Conservation (phyloP, 1,284 basidiomycete genomes). For the Cystobasidium sp. region DNA sequence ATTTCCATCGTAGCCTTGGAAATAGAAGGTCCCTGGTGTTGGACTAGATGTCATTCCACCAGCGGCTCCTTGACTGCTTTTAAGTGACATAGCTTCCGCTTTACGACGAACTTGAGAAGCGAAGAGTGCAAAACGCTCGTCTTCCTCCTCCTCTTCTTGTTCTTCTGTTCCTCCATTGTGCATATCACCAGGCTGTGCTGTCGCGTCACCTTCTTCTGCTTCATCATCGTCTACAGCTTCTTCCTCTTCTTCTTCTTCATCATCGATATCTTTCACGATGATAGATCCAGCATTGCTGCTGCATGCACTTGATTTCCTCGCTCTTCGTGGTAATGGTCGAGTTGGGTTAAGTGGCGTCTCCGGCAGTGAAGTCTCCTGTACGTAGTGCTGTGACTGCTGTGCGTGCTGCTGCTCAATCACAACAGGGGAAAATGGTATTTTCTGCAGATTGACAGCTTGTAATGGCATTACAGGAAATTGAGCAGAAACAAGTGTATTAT, state of each 20-base stretch:
- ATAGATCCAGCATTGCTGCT: slow-evolving; percentile 20
- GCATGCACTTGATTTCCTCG: slow-evolving; percentile 5
- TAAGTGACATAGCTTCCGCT: slow-evolving; percentile 16
- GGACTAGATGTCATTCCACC: not conserved
- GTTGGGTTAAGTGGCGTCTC: not conserved
- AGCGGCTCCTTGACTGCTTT: slow-evolving; percentile 2
- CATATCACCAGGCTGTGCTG: not conserved
- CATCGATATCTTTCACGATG: not conserved
- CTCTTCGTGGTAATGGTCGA: slow-evolving; percentile 8
- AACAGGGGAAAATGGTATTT: not conserved
- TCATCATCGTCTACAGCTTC: not conserved
- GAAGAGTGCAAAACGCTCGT: slow-evolving; percentile 18
- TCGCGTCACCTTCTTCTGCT: not conserved
- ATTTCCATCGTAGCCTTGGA: not conserved
- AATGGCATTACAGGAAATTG: not conserved
- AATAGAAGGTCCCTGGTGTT: not conserved
- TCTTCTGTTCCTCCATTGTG: not conserved
- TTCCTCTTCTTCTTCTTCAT: slow-evolving; percentile 16
- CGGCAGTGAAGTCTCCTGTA: not conserved
- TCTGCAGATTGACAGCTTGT: not conserved
- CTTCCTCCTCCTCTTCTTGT: slow-evolving; percentile 8
- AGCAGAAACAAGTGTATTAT: not conserved
- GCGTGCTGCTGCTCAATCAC: not conserved
- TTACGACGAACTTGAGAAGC: slow-evolving; percentile 26
- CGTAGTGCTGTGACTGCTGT: not conserved